Conservation (phyloP, 441 rosid genomes). For the Syzygium malaccense region DNA sequence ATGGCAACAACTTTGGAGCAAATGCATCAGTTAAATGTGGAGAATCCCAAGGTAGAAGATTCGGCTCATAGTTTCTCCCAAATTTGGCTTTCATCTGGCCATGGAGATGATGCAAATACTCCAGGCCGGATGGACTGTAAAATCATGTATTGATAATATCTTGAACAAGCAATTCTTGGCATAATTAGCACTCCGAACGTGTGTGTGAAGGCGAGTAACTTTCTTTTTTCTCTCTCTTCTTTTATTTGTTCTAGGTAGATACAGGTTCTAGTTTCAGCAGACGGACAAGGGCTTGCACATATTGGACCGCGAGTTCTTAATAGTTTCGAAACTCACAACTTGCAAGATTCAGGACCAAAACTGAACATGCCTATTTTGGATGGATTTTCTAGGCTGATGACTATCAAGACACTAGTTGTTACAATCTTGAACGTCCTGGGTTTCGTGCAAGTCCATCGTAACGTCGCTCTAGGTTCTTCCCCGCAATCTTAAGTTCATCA, state of each 20-base stretch:
- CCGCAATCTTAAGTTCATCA: neutral
- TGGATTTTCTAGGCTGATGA: neutral
- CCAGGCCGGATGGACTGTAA: slow-evolving; percentile 17
- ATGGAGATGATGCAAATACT: neutral
- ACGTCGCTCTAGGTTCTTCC: neutral
- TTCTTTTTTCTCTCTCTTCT: neutral
- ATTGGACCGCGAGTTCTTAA: slow-evolving; percentile 14
- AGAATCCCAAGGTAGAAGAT: neutral
- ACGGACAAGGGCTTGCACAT: slow-evolving; percentile 1
- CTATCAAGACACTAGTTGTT: neutral
- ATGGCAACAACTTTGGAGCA: neutral
- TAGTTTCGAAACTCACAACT: neutral
- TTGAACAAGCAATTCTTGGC: neutral
- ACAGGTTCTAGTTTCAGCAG: neutral
- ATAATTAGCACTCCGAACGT: neutral
- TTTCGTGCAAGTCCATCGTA: neutral
- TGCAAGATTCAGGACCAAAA: neutral
- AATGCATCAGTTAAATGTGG: neutral
- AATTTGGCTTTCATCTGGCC: slow-evolving; percentile 2
- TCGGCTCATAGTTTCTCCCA: slow-evolving; percentile 4
- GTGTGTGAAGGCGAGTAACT: neutral
- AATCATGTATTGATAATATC: neutral
- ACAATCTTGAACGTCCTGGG: neutral
- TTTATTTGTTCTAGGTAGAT: neutral
- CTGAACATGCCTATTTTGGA: neutral